Percentiles rank a stretch among this genome's conserved stretches.
Conservation (phyloP, 148 eudicot genomes). For the Camellia sinensis region DNA sequence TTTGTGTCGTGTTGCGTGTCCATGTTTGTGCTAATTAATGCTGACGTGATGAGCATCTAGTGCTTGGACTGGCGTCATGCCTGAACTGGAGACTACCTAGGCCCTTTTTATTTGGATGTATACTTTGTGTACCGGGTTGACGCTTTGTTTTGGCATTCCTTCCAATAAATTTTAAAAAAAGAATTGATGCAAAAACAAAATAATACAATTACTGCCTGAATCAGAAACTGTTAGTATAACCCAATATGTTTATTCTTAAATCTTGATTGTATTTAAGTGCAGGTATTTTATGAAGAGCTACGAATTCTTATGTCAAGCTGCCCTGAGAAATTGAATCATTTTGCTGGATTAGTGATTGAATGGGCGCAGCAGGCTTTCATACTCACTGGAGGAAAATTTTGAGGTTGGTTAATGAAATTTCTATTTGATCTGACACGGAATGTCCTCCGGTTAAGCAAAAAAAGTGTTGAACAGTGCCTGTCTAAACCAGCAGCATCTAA, state of each 20-base stretch:
- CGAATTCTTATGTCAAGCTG: constrained; percentile 13
- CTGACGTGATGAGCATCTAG: too few relatives aligned
- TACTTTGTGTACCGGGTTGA: not conserved
- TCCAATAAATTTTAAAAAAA: not conserved
- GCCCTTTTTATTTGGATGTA: not conserved
- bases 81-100: too few relatives aligned
- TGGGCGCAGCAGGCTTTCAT: constrained; percentile 8
- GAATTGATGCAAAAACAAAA: not conserved
- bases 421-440: not conserved
- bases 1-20: too few relatives aligned
- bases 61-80: too few relatives aligned
- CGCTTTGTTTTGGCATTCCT: not conserved
- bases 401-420: constrained; percentile 8
- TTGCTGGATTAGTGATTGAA: constrained; percentile 10
- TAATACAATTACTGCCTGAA: not conserved
- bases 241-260: not conserved
- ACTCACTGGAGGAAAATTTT: not conserved
- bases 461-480: constrained; percentile 2
- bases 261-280: not conserved
- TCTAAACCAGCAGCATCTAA: not conserved
- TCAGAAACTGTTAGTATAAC: not conserved
- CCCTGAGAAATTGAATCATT: not conserved
- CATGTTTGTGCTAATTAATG: too few relatives aligned
- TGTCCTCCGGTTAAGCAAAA: not conserved
- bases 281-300: constrained; percentile 21